phyloP scores from a whole-genome alignment of 495 filamentous ascomycete genomes.

The Aspergillus coremiiformis region DNA sequence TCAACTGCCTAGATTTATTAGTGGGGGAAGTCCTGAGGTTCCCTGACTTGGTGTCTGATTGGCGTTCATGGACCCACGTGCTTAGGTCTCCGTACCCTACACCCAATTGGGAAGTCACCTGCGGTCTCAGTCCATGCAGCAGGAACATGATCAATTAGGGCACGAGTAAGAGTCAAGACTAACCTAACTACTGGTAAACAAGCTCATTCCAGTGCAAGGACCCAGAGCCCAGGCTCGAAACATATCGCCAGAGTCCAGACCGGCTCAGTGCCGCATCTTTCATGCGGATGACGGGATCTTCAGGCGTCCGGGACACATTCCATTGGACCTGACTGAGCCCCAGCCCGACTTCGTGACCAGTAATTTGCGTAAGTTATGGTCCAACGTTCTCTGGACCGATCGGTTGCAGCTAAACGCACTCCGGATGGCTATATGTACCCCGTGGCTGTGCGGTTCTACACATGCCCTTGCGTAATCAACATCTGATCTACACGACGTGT shows the following conservation, averaged over 20 bases:
- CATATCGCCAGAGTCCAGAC: constrained; percentile 36
- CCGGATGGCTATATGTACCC: constrained; percentile 74
- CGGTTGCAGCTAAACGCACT: neutral
- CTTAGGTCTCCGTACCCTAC: no score
- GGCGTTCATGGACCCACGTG: neutral
- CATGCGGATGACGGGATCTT: constrained; percentile 56
- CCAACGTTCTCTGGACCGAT: neutral
- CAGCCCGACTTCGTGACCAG: constrained; percentile 75
- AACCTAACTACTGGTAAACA: neutral
- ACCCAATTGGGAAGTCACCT: no score
- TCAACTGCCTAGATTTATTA: neutral
- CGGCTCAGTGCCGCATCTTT: no score
- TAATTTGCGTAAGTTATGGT: constrained; percentile 73
- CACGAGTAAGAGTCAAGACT: no score
- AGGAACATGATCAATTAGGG: neutral
- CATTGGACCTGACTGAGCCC: constrained; percentile 52
- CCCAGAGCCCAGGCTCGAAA: neutral
- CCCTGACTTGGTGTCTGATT: neutral
- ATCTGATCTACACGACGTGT: constrained; percentile 66
- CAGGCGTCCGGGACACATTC: constrained; percentile 73
- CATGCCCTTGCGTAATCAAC: constrained; percentile 65
- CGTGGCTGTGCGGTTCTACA: constrained; percentile 73
- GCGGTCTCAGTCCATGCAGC: no score
- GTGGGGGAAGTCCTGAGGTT: neutral
- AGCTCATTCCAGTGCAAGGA: neutral